These are phyloP conservation scores for Schoenoplectus tabernaemontani DNA, from an alignment of 202 grass and related monocot genomes.

Conservation along the genomic window DNA sequence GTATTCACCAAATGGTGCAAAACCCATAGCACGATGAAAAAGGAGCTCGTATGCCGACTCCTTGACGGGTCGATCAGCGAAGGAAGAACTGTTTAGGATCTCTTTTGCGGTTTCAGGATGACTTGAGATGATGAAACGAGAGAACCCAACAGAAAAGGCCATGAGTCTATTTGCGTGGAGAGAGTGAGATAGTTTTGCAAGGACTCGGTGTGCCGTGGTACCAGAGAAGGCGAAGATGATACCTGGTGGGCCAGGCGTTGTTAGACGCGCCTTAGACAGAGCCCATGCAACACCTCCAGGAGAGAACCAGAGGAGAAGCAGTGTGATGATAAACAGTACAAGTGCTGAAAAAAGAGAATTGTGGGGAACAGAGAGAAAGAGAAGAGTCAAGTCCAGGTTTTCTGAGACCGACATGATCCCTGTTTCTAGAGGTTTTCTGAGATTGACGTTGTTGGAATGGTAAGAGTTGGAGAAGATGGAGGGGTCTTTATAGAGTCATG, in stretches of 20 bases:
- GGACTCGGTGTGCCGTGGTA: slow-evolving; percentile 1
- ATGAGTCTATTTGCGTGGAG: slow-evolving; percentile 21
- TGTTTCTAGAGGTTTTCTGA: slow-evolving; percentile 4
- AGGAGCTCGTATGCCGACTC: slow-evolving; percentile 48
- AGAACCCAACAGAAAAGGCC: slow-evolving; percentile 31
- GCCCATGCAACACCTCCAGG: slow-evolving; percentile 33
- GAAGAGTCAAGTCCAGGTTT: not conserved
- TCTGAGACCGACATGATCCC: not conserved
- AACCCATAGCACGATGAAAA: slow-evolving; percentile 85
- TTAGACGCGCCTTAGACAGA: not conserved
- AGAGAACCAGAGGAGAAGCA: slow-evolving; percentile 22
- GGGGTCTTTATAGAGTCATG: not conserved
- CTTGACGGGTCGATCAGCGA: not conserved
- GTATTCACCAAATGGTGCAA: slow-evolving; percentile 65
- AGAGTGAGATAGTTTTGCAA: not conserved
- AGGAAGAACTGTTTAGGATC: slow-evolving; percentile 30
- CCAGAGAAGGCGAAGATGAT: slow-evolving; percentile 26
- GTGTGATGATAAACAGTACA: slow-evolving; percentile 9
- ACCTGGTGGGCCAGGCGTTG: slow-evolving; percentile 23
- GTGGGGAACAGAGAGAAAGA: not conserved
- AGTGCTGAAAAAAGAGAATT: not conserved
- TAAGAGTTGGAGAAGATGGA: not conserved
- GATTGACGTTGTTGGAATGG: not conserved
- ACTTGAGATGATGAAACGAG: slow-evolving; percentile 31
- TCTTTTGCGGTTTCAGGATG: slow-evolving; percentile 26